phyloP scores from a whole-genome alignment of 176 grass and related monocot species.

The Bromus sterilis region DNA sequence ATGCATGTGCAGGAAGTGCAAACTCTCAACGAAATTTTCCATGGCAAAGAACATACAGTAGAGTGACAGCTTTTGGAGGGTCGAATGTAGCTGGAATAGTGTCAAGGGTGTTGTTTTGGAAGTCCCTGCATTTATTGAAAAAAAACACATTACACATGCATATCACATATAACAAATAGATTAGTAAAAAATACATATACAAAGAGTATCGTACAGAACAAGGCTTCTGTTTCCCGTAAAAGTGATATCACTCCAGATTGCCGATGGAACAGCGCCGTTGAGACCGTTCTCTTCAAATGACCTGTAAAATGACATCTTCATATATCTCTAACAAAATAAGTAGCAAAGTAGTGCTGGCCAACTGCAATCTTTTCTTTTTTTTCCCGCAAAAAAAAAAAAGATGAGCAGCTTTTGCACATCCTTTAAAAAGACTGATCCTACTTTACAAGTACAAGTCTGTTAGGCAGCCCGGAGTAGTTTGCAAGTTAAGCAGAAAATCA shows the following conservation, averaged over 20 bases:
- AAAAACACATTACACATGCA: slow-evolving; percentile 27
- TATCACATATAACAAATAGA: slow-evolving; percentile 1
- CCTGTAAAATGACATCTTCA: slow-evolving; percentile 49
- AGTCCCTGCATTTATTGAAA: slow-evolving; percentile 55
- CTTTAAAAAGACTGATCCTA: too few species aligned
- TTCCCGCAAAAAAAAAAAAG: too few species aligned
- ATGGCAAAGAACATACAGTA: slow-evolving; percentile 59
- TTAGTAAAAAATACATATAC: slow-evolving; percentile 2
- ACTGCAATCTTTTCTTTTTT: too few species aligned
- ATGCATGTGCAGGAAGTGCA: background rate
- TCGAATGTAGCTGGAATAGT: slow-evolving; percentile 43
- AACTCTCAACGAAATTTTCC: background rate
- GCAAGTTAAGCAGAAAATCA: background rate
- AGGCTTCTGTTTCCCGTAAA: slow-evolving; percentile 55
- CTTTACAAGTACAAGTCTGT: too few species aligned
- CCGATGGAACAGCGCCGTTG: slow-evolving; percentile 42
- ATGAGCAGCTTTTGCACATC: too few species aligned
- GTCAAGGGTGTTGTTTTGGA: slow-evolving; percentile 73
- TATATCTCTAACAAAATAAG: slow-evolving; percentile 2
- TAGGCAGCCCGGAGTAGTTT: too few species aligned
- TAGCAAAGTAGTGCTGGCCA: slow-evolving; percentile 5
- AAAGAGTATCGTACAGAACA: slow-evolving; percentile 65
- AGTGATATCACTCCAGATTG: slow-evolving; percentile 70
- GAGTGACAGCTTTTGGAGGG: slow-evolving; percentile 48
- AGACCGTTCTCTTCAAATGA: slow-evolving; percentile 50